Percentiles rank a stretch among this genome's conserved stretches.
Evolutionary conservation across 768 basidiomycete species (phyloP).

Genomic region (Holtermannia corniformis): DNA sequence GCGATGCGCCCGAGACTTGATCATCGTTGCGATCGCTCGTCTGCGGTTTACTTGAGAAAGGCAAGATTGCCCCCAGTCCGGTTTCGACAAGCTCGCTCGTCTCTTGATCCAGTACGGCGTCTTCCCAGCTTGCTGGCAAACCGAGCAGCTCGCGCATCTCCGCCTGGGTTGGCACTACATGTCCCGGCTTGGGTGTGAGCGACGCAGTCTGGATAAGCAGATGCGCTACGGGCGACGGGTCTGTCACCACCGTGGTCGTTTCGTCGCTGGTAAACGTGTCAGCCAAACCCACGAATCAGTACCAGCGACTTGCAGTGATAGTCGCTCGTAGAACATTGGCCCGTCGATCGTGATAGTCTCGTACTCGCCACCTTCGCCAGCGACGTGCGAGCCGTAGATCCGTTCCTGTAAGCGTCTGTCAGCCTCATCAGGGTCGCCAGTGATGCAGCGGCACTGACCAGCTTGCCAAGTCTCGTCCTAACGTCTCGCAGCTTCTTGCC

Average conservation of each 20-base stretch:
- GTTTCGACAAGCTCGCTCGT: slow-evolving; percentile 10
- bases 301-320: slow-evolving; percentile 52
- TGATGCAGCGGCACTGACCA: slow-evolving; percentile 48
- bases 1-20: no score
- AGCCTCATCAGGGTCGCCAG: neutral
- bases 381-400: slow-evolving; percentile 80
- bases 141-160: slow-evolving; percentile 31
- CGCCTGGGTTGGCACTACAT: slow-evolving; percentile 13
- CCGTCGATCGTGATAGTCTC: slow-evolving; percentile 86
- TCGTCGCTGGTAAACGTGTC: slow-evolving; percentile 46
- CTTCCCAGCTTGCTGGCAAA: slow-evolving; percentile 8
- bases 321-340: slow-evolving; percentile 70
- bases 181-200: slow-evolving; percentile 51
- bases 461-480: slow-evolving; percentile 58
- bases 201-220: slow-evolving; percentile 64
- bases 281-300: neutral
- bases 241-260: slow-evolving; percentile 59
- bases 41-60: no score
- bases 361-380: slow-evolving; percentile 97
- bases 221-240: slow-evolving; percentile 69
- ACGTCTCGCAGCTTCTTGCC: slow-evolving; percentile 66
- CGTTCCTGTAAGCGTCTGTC: slow-evolving; percentile 49
- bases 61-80: neutral
- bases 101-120: slow-evolving; percentile 47
- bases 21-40: no score